phyloP scores from a whole-genome alignment of 2,329 filamentous ascomycete species.

The Fusarium irregulare region DNA sequence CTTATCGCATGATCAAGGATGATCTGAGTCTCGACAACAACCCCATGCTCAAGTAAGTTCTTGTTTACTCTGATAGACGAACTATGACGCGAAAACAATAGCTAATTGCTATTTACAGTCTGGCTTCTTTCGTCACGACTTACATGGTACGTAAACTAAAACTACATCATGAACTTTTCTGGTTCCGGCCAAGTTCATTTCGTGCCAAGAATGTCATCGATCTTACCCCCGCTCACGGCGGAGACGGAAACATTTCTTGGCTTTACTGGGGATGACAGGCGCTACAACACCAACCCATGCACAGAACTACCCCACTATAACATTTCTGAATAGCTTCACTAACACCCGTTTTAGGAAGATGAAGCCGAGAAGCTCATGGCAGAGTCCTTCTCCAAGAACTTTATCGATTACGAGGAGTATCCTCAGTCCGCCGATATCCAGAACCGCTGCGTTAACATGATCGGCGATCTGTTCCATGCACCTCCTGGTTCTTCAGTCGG shows the following conservation, averaged over 20 bases:
- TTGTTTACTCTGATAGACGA: background rate
- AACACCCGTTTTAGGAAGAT: slow-evolving; percentile 72
- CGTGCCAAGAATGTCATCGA: slow-evolving; percentile 20
- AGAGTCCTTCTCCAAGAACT: slow-evolving; percentile 93
- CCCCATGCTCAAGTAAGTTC: slow-evolving; percentile 80
- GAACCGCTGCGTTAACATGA: slow-evolving; percentile 92
- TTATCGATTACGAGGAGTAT: slow-evolving; percentile 90
- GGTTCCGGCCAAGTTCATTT: slow-evolving; percentile 15
- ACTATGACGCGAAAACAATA: background rate
- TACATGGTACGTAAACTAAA: slow-evolving; percentile 77
- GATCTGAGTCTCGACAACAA: slow-evolving; percentile 92
- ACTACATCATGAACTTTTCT: slow-evolving; percentile 5
- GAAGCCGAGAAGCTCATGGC: slow-evolving; percentile 97
- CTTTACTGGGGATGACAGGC: slow-evolving; percentile 16
- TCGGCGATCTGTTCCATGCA: slow-evolving; percentile 87
- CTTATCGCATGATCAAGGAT: slow-evolving; percentile 98
- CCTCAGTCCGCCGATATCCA: slow-evolving; percentile 86
- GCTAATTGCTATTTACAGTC: slow-evolving; percentile 57
- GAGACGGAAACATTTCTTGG: slow-evolving; percentile 32
- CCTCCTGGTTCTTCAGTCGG: slow-evolving; percentile 80
- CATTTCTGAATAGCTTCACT: slow-evolving; percentile 33
- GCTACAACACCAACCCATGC: too few species aligned
- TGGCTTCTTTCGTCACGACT: slow-evolving; percentile 94
- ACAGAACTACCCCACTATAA: slow-evolving; percentile 7
- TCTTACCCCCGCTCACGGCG: slow-evolving; percentile 1